Base-by-base conservation (phyloP, 257 asterid species). In the Gynochthodes officinalis region DNA sequence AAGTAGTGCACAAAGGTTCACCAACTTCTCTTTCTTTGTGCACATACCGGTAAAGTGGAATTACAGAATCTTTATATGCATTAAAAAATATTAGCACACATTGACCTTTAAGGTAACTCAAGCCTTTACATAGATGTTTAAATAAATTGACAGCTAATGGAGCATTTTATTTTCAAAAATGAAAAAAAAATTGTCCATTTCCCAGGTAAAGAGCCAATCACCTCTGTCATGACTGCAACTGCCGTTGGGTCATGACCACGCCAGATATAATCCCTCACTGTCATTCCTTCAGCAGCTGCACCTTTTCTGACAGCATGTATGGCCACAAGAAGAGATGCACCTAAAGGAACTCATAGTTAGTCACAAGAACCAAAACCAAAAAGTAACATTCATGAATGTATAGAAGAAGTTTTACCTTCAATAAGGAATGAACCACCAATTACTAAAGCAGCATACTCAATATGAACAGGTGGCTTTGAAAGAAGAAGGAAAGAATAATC, bases 141-240 rank as follows among this genome's bases (percentile, higher is more conserved):
- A 10, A 35, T 32, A 18, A 32, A 23, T 28, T 35, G 5, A 39
- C 18, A 39, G 42, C 53, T 42, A 2, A 28, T 27, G 12, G 10
- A n/a, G 49, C 21, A 19, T 19, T 46, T 48, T 1, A 58, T 0
- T 49, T 23, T 35, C 4, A 25, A 40, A 57, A 37, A 67, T 33
- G 4, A n/a, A n/a, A n/a, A 39, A 46, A 35, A 54, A 1, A 32
- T 3, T 54, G 14, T 44, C 42, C 35, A 39, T 42, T 48, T 76
- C 67, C 78, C 76, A 66, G 75, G 10, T 42, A 35, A 43, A 70
- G 33, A 58, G 76, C 70, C 40, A 23, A 77, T 79, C 67, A 94
- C 99, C 99, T 95, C 98, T 76, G 99, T 92, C 99, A 95, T 95
- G 77, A 95, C 99, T 61, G 98, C 99, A 78, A 91, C 98, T 71